A percentile compares a stretch with the other conserved stretches of the same genome.
Conservation (phyloP, 192 early-diverging fungal genomes). For the Chytriomyces sp. region DNA sequence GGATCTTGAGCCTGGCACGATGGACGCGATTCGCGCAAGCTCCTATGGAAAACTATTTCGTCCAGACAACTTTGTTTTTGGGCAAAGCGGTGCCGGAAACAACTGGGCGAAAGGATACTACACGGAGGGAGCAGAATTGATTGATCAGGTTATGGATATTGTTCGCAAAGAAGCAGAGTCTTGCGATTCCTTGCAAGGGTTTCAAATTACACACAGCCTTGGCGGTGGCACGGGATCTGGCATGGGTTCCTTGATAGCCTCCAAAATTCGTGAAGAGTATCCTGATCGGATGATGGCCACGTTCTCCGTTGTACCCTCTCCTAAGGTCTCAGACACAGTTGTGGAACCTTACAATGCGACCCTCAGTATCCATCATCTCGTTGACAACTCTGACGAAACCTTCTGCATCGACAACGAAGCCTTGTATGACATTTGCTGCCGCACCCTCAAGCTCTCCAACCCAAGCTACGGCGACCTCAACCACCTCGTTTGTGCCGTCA, state of each 20-base stretch:
- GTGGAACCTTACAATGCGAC: constrained; percentile 99
- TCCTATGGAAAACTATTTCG: constrained; percentile 87
- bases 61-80: constrained; percentile 97
- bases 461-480: constrained; percentile 96
- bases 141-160: constrained; percentile 93
- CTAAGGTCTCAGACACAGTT: constrained; percentile 97
- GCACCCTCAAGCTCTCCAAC: constrained; percentile 92
- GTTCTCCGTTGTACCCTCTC: constrained; percentile 95
- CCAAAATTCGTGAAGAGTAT: constrained; percentile 99
- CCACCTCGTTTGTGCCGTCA: constrained; percentile 93
- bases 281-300: constrained; percentile 99
- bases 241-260: constrained; percentile 92
- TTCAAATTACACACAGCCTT: constrained; percentile 97
- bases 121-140: constrained; percentile 98
- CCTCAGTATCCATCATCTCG: constrained; percentile 95
- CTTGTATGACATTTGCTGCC: constrained; percentile 98
- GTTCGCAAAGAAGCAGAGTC: constrained; percentile 95
- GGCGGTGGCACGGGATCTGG: constrained; percentile 98
- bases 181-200: constrained; percentile 96
- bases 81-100: constrained; percentile 96
- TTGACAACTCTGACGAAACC: constrained; percentile 99
- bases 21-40: constrained; percentile 85
- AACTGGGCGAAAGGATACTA: constrained; percentile 99
- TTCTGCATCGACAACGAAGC: constrained; percentile 99
- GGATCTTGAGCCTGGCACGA: constrained; percentile 94